Evolutionary conservation across 2,329 filamentous ascomycete genomes (phyloP).

Genomic region (Fusarium nygamai): DNA sequence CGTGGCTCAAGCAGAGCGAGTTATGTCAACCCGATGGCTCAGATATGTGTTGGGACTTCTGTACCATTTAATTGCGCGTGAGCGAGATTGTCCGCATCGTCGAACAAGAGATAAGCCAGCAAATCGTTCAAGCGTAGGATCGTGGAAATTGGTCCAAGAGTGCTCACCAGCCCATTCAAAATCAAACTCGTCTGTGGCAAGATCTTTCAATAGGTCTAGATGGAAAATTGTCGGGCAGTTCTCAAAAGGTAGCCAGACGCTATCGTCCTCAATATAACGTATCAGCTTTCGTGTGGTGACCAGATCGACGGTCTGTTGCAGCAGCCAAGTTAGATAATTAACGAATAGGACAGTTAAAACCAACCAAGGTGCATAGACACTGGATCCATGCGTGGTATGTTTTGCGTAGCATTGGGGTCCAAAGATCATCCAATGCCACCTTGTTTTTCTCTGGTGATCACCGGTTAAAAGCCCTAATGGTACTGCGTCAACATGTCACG

Average conservation of each 20-base stretch:
- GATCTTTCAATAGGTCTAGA: too few relatives aligned
- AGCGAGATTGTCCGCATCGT: accelerated
- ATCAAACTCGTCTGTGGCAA: not conserved
- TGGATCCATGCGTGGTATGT: not conserved
- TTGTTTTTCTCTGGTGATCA: not conserved
- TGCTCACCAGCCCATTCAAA: not conserved
- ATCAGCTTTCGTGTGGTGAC: accelerated
- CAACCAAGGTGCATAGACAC: not conserved
- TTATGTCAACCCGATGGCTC: not conserved
- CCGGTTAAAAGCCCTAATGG: not conserved
- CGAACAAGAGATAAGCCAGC: not conserved
- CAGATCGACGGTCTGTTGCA: not conserved
- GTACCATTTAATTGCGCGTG: accelerated
- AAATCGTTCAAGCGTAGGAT: too few relatives aligned
- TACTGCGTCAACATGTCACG: not conserved
- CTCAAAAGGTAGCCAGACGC: too few relatives aligned
- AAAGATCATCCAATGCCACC: not conserved
- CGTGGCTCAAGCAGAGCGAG: too few relatives aligned
- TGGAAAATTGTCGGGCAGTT: too few relatives aligned
- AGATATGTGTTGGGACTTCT: not conserved
- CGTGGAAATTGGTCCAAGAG: not conserved
- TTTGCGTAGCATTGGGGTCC: not conserved
- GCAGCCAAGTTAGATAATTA: accelerated
- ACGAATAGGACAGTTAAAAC: too few relatives aligned
- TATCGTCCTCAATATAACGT: too few relatives aligned